Evolutionary conservation across 495 filamentous ascomycete genomes (phyloP).

Genomic region (Friedmanniomyces simplex): DNA sequence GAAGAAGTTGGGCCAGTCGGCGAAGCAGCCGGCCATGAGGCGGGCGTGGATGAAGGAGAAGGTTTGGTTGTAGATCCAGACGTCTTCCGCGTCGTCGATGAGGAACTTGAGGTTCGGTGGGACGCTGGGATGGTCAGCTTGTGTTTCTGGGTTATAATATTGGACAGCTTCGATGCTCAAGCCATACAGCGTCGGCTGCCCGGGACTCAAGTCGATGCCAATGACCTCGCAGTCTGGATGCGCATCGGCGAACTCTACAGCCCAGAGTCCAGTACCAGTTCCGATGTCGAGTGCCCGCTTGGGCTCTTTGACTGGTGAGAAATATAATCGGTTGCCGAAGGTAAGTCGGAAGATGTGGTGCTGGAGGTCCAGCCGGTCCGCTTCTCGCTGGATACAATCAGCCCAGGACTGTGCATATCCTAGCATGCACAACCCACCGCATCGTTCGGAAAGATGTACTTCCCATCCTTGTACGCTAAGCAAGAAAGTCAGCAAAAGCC

Average conservation of each 20-base stretch:
- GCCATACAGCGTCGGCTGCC: slow-evolving; percentile 41
- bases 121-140: slow-evolving; percentile 20
- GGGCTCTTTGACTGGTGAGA: slow-evolving; percentile 37
- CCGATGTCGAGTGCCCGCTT: slow-evolving; percentile 30
- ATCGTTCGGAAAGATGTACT: slow-evolving; percentile 40
- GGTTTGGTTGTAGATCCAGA: slow-evolving; percentile 40
- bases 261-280: slow-evolving; percentile 32
- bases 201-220: slow-evolving; percentile 44
- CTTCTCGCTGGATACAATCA: slow-evolving; percentile 10
- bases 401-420: neutral
- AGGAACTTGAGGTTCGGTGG: slow-evolving; percentile 46
- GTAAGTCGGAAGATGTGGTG: slow-evolving; percentile 48
- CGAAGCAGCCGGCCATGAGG: slow-evolving; percentile 39
- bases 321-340: slow-evolving; percentile 40
- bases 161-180: neutral
- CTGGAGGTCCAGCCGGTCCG: slow-evolving; percentile 45
- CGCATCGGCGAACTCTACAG: slow-evolving; percentile 25
- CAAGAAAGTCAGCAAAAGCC: neutral
- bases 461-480: slow-evolving; percentile 25
- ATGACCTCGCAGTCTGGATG: slow-evolving; percentile 23
- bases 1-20: slow-evolving; percentile 40
- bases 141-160: no score
- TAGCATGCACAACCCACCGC: slow-evolving; percentile 29
- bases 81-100: slow-evolving; percentile 45
- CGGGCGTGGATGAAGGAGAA: slow-evolving; percentile 48